These are phyloP conservation scores for Penicillium sp. DNA, from an alignment of 2,329 filamentous ascomycete species.

Conservation along the genomic window DNA sequence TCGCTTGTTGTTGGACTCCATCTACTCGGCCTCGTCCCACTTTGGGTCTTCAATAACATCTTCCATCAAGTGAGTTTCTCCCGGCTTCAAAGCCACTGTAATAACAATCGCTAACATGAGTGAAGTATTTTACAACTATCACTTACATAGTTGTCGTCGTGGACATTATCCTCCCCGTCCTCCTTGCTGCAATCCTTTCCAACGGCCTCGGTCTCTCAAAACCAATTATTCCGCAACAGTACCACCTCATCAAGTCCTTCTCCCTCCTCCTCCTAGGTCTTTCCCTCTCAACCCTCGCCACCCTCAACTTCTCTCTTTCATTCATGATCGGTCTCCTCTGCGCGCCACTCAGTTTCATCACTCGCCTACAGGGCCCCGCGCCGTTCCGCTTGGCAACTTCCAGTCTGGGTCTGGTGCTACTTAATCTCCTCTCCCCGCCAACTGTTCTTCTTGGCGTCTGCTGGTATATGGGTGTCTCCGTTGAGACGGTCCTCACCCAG, in stretches of 20 bases:
- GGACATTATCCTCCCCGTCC: constrained; percentile 57
- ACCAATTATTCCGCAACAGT: constrained; percentile 62
- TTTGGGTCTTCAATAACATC: constrained; percentile 82
- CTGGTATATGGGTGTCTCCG: constrained; percentile 47
- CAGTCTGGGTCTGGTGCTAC: constrained; percentile 49
- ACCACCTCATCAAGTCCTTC: constrained; percentile 80
- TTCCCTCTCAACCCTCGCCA: constrained; percentile 87
- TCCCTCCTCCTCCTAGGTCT: constrained; percentile 90
- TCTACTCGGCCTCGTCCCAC: constrained; percentile 72
- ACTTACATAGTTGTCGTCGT: constrained; percentile 59
- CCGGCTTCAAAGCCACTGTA: neutral
- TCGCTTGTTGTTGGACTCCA: constrained; percentile 71
- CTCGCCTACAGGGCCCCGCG: constrained; percentile 28
- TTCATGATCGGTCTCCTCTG: constrained; percentile 80
- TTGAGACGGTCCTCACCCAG: constrained; percentile 64
- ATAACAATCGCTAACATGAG: constrained; percentile 11
- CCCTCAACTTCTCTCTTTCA: constrained; percentile 89
- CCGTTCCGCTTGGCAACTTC: constrained; percentile 25
- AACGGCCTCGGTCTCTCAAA: constrained; percentile 49
- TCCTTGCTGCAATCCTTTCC: constrained; percentile 58
- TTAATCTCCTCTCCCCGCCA: constrained; percentile 63
- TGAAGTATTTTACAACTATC: constrained; percentile 58
- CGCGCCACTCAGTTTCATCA: constrained; percentile 71
- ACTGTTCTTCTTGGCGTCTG: constrained; percentile 52
- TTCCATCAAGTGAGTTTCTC: constrained; percentile 58